Evolutionary conservation across 305 asterid genomes (phyloP).

Genomic region (Solanum hybrid): DNA sequence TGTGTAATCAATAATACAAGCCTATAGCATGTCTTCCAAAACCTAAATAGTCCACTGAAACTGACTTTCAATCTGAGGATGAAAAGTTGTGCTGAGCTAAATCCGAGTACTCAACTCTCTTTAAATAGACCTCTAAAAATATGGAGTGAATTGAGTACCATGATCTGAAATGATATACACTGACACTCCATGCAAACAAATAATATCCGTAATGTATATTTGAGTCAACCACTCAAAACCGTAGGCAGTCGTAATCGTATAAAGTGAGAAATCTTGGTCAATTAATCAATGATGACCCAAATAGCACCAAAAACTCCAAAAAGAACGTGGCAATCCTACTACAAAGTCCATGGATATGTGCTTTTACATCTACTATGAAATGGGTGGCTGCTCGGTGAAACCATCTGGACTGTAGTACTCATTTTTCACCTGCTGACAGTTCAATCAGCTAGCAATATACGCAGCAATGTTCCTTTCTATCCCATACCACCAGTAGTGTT

Average conservation of each 20-base stretch:
- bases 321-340: not conserved
- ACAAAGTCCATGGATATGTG: no score
- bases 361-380: not conserved
- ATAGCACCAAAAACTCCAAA: not conserved
- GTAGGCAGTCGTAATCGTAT: not conserved
- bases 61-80: not conserved
- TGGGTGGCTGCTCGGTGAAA: not conserved
- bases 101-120: not conserved
- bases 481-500: not conserved
- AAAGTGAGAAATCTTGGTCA: not conserved
- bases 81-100: not conserved
- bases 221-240: no score
- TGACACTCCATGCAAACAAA: not conserved
- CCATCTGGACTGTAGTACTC: not conserved
- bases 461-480: not conserved
- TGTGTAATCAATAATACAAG: not conserved
- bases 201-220: no score
- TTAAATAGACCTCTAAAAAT: not conserved
- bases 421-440: not conserved
- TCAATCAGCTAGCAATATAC: not conserved
- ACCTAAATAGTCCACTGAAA: not conserved
- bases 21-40: not conserved
- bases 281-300: no score
- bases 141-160: not conserved
- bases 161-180: not conserved